Conservation (phyloP, 768 basidiomycete species). For the Amylocystis lapponica region DNA sequence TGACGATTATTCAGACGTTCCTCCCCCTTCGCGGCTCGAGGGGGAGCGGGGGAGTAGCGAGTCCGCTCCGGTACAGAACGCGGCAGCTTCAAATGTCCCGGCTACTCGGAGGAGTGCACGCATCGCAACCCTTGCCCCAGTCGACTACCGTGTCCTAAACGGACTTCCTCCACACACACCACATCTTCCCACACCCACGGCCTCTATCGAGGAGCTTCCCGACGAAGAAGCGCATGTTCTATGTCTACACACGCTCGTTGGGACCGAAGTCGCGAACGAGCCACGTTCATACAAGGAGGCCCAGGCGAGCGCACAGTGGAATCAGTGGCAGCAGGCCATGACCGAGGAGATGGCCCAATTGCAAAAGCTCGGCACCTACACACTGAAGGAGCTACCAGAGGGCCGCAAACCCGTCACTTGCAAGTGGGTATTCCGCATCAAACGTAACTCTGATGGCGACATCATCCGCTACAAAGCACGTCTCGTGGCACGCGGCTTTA, state of each 20-base stretch:
- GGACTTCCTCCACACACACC: too few relatives aligned
- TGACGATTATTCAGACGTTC: not conserved
- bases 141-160: too few relatives aligned
- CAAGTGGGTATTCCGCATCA: slow-evolving; percentile 29
- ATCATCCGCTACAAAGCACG: slow-evolving; percentile 29
- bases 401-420: slow-evolving; percentile 15
- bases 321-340: slow-evolving; percentile 5
- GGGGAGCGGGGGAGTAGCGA: slow-evolving; percentile 5
- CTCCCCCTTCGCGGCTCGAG: slow-evolving; percentile 5
- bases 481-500: slow-evolving; percentile 33
- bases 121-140: too few relatives aligned
- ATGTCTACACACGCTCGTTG: not conserved
- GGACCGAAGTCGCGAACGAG: slow-evolving; percentile 2
- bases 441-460: slow-evolving; percentile 23
- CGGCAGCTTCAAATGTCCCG: too few relatives aligned
- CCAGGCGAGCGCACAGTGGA: not conserved
- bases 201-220: too few relatives aligned
- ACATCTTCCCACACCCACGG: too few relatives aligned
- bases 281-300: slow-evolving; percentile 7
- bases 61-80: not conserved
- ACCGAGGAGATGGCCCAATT: slow-evolving; percentile 5
- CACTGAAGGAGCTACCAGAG: not conserved
- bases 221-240: slow-evolving; percentile 1
- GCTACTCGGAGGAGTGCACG: too few relatives aligned
- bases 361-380: not conserved